A percentile compares a stretch with the other conserved stretches of the same genome.
phyloP scores from a whole-genome alignment of 2,329 filamentous ascomycete genomes.

The Colletotrichum chrysophilum region DNA sequence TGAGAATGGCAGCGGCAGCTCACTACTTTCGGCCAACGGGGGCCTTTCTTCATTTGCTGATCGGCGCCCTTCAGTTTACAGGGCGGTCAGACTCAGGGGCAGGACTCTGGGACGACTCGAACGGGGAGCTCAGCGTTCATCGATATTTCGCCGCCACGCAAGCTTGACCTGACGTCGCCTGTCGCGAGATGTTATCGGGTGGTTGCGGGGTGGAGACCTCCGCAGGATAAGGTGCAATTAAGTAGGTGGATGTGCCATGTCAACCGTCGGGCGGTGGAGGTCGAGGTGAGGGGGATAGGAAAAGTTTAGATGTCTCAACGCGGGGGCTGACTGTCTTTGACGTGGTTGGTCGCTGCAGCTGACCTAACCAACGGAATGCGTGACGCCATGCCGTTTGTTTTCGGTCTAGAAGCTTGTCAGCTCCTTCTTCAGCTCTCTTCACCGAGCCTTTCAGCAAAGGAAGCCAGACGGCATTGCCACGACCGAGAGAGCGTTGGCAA shows the following conservation, averaged over 20 bases:
- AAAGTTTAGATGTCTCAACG: not conserved
- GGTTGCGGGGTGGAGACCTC: constrained; percentile 13
- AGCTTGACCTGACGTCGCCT: not conserved
- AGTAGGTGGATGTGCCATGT: not conserved
- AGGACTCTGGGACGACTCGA: not conserved
- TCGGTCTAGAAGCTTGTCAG: not conserved
- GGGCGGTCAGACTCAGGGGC: not conserved
- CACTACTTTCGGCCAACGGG: not conserved
- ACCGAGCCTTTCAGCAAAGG: not conserved
- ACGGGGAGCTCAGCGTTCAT: not conserved
- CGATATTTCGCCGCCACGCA: not conserved
- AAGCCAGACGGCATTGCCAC: not conserved
- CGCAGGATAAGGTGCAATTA: not conserved
- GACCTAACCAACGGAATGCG: not conserved
- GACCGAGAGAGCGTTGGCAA: not conserved
- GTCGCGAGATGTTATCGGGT: not conserved
- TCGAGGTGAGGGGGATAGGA: not conserved
- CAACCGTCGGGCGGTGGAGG: not conserved
- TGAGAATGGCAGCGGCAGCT: not conserved
- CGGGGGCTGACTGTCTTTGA: not conserved
- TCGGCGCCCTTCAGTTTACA: not conserved
- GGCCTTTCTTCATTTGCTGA: not conserved
- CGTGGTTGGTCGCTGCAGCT: not conserved
- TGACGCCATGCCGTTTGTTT: not conserved
- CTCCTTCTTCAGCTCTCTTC: not conserved